Conservation (phyloP, 2,329 filamentous ascomycete genomes). For the Hymenoscyphus linearis region DNA sequence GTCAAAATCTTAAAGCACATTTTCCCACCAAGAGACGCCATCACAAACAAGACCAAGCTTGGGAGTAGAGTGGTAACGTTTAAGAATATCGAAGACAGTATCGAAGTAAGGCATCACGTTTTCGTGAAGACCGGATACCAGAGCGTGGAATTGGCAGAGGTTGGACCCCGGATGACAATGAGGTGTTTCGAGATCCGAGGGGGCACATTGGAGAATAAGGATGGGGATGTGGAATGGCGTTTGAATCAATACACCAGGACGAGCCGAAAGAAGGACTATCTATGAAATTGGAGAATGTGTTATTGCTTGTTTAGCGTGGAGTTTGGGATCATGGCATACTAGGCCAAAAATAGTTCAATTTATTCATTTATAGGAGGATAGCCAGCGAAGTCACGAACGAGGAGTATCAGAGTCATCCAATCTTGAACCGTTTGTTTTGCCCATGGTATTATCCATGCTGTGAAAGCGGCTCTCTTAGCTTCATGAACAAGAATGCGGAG, state of each 20-base stretch:
- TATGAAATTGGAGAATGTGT: conserved; percentile 45
- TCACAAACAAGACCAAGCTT: conserved; percentile 66
- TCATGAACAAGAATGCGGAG: conserved; percentile 11
- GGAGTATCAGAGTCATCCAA: conserved; percentile 9
- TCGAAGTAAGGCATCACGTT: conserved; percentile 89
- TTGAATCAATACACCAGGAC: conserved; percentile 94
- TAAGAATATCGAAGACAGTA: conserved; percentile 88
- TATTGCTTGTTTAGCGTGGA: conserved; percentile 30
- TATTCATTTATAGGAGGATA: not conserved
- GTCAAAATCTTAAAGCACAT: conserved; percentile 90
- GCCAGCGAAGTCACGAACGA: not conserved
- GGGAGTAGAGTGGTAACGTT: conserved; percentile 89
- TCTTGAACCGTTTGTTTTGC: conserved; percentile 7
- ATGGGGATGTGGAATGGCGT: conserved; percentile 95
- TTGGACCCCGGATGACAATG: conserved; percentile 97
- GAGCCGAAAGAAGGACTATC: conserved; percentile 89
- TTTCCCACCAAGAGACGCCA: conserved; percentile 81
- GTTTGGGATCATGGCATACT: conserved; percentile 26
- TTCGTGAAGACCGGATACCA: conserved; percentile 92
- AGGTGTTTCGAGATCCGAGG: conserved; percentile 86
- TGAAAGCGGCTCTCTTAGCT: conserved; percentile 9
- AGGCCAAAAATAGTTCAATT: conserved; percentile 6
- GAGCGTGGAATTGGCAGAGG: conserved; percentile 81
- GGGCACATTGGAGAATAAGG: conserved; percentile 88
- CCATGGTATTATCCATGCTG: conserved; percentile 18